Base-by-base conservation (phyloP, 495 filamentous ascomycete genomes). In the Annulohypoxylon maeteangense region DNA sequence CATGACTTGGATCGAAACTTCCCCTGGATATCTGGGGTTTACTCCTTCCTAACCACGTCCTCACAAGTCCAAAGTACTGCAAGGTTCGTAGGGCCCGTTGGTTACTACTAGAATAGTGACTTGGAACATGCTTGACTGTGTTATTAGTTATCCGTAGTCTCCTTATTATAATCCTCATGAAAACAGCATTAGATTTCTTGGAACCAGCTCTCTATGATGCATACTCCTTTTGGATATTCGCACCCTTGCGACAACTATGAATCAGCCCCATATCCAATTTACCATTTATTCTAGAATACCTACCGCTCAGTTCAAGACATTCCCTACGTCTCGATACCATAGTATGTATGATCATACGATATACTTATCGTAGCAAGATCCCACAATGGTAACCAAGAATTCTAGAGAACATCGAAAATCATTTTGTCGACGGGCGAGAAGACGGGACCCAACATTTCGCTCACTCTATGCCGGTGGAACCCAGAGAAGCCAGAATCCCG, bases 391-490 rank as follows among this genome's bases (percentile, higher is more conserved):
- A 62, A 59, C 58, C 38, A 64, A 63, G 22, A 45, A 48, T 12
- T 61, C 64, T 42, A 67, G 58, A 40, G 27, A 64, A 54, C 63
- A 44, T 38, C 51, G 50, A 62, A 25, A 16, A 18, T 11, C 34
- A n/a, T 60, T 65, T 47, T 69, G 67, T 38, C 62, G 27, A 44
- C 23, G 18, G 47, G 61, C 67, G 38, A 69, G 23, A 50, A 40
- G 34, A 58, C 48, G 58, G 20, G 47, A 56, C 14, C 2, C 34
- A 51, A 25, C 42, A 4, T 22, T 32, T 18, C n/a, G 18, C 10
- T 53, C 27, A 11, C 25, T 48, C 11, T 40, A 45, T 40, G 44
- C 25, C 4, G 20, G 34, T 32, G 12, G 57, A 54, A 34, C 2
- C 5, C n/a, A 4, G 0, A 36, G 25, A 51, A 31, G 6, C 32